These are phyloP conservation scores for Saitozyma sp. DNA, from an alignment of 768 basidiomycete genomes.

Conservation along the genomic window DNA sequence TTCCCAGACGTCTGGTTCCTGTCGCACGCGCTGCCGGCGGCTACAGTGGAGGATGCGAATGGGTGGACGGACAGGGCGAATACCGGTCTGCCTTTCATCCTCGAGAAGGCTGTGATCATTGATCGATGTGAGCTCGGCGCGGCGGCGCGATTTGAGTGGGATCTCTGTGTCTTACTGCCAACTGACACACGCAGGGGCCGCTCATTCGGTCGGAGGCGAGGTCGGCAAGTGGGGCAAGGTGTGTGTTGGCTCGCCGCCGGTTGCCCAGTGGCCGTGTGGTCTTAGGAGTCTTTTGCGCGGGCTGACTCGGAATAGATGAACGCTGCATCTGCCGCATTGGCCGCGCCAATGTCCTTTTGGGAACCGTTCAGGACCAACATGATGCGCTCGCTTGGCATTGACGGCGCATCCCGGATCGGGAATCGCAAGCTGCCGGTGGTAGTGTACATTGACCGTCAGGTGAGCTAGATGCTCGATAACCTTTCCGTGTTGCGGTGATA, in stretches of 20 bases:
- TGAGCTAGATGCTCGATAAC: constrained; percentile 12
- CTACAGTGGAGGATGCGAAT: constrained; percentile 38
- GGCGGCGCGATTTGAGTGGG: not conserved
- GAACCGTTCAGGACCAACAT: constrained; percentile 25
- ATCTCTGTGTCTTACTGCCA: not conserved
- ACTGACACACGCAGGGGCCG: constrained; percentile 22
- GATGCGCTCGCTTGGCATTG: constrained; percentile 32
- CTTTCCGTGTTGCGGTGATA: too few species aligned
- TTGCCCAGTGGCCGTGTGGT: too few species aligned
- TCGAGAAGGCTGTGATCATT: constrained; percentile 46
- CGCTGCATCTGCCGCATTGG: constrained; percentile 21
- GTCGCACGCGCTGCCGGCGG: constrained; percentile 32
- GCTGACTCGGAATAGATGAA: constrained; percentile 27
- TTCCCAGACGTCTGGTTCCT: constrained; percentile 43
- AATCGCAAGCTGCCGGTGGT: constrained; percentile 39
- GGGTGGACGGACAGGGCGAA: constrained; percentile 33
- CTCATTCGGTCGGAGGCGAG: constrained; percentile 39
- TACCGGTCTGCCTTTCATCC: constrained; percentile 32
- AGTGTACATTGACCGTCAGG: constrained; percentile 47
- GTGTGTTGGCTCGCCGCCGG: not conserved
- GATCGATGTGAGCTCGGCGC: constrained; percentile 41
- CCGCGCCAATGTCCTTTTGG: constrained; percentile 26
- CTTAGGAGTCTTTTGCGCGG: too few species aligned
- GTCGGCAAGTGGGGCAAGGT: constrained; percentile 47
- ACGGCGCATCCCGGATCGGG: constrained; percentile 20